These are phyloP conservation scores for Rhizopogon rudus DNA, from an alignment of 768 basidiomycete species.

Conservation along the genomic window DNA sequence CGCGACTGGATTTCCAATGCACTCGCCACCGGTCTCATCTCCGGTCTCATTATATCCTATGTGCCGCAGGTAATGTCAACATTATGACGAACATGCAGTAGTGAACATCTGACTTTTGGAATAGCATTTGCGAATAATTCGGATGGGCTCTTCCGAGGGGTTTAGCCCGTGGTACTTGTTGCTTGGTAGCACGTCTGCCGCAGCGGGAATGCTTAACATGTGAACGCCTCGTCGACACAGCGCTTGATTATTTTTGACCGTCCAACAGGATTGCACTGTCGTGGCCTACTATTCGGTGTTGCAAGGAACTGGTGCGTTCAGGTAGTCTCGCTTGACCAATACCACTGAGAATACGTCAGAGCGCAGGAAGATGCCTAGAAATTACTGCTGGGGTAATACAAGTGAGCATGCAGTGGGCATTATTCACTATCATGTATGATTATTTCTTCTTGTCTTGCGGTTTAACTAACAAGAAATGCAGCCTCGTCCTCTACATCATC, in stretches of 20 bases:
- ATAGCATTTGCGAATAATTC: constrained; percentile 79
- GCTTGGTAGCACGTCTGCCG: constrained; percentile 80
- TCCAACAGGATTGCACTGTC: constrained; percentile 71
- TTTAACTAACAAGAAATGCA: constrained; percentile 25
- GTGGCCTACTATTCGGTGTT: constrained; percentile 79
- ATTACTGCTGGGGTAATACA: constrained; percentile 79
- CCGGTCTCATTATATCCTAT: constrained; percentile 80
- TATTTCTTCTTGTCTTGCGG: not conserved
- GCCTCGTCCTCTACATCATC: constrained; percentile 84
- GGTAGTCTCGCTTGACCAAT: not conserved
- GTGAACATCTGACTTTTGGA: not conserved
- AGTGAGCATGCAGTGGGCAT: constrained; percentile 75
- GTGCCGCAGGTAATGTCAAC: constrained; percentile 59
- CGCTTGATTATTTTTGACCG: not conserved
- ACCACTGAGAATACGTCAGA: constrained; percentile 33
- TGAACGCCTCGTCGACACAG: constrained; percentile 25
- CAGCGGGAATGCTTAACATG: constrained; percentile 85
- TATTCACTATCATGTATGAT: constrained; percentile 80
- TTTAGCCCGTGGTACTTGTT: constrained; percentile 90
- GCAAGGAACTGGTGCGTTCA: constrained; percentile 62
- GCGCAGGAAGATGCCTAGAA: constrained; percentile 67
- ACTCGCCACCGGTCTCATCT: constrained; percentile 60
- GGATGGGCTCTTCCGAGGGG: constrained; percentile 75
- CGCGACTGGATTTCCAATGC: constrained; percentile 65
- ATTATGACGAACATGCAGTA: not conserved